Evolutionary conservation across 495 filamentous ascomycete species (phyloP), one percentile per base, ranked within the genome.

Genomic region (Parmelia sp.): DNA sequence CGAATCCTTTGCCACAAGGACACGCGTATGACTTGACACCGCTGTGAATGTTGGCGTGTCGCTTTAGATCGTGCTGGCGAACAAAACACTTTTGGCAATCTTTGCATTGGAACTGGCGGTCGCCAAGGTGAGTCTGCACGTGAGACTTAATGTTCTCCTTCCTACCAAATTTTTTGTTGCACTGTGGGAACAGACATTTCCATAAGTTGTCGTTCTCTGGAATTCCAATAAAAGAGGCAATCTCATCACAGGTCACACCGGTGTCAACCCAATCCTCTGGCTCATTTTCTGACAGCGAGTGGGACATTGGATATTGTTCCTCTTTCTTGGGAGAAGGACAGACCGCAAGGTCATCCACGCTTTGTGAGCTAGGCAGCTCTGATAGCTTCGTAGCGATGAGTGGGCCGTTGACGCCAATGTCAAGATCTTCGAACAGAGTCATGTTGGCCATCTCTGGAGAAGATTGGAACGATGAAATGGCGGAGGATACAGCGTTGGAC

Each of bases 141-240:
- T 98, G 94, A 12, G 91, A 93, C 71, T 93, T 95, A 78, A 96
- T 95, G 74, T 98, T 98, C 75, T 98, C 94, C 73, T 96, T 94
- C 57, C 94, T 83, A 17, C 90, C 90, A 71, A 97, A 98, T 19
- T 83, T 82, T 68, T 94, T 92, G 45, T 82, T 79, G 78, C 94
- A 98, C 17, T 85, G 85, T 4, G 88, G 84, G 70, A 83, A 96
- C 8, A 88, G 75, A 73, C 94, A 98, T 3, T 89, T 79, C 90
- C 91, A 97, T 75, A 93, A 92, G 10, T 78, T 76, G 61, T 90
- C 86, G 67, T 85, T 84, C 27, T 79, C 70, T 3, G 86, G 78
- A 66, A 91, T 87, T 0, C 92, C 78, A 69, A 98, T 97, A 73
- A 83, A 96, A 25, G 83, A 79, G 27, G 89, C 84, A 66, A 98